Evolutionary conservation across 2,329 filamentous ascomycete species (phyloP), one percentile per base, ranked within the genome.

Genomic region (Fusarium sp.): DNA sequence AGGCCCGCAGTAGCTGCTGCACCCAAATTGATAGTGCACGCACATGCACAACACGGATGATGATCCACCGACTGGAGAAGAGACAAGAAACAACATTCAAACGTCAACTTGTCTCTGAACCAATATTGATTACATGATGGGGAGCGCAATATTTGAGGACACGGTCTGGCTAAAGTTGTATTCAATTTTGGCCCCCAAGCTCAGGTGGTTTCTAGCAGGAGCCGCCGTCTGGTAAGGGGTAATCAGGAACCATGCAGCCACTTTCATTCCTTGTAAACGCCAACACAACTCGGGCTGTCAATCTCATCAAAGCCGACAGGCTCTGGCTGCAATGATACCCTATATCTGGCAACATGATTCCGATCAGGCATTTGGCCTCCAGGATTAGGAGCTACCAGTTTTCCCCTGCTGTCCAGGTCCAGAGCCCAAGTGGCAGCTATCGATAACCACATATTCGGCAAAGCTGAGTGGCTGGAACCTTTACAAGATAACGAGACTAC

Each of bases 1-100:
- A 73, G 58, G 63, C 62, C 72, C 72, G 68, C 71, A 74, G 65
- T 72, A 70, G 67, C 52, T 40, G 57, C 65, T 71, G 69, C 37
- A 63, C 54, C 58, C 24, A n/a, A 70, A 56, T 56, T 66, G 42
- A 67, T 57, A 54, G 47, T 54, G 47, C 47, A 54, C 47, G 27
- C 47, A 54, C 47, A 60, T 57, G 54, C 66, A 57, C 31, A 45
- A 54, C 18, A 45, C n/a, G 14, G 42, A 22, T 9, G 14, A 54
- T 31, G 63, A 37, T 60, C 67, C 52, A 71, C 57, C 64, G 6
- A 5, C 16, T 38, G 24, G 22, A 18, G 27, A 52, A 20, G 47
- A 20, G 18, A 31, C 9, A 9, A 6, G n/a, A 57, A 24, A 24
- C 37, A 20, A 27, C 35, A 37, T 37, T 27, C 54, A 57, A 35